These are phyloP conservation scores for Moricandia moricandioides DNA, from an alignment of 345 rosid species.

Conservation along the genomic window DNA sequence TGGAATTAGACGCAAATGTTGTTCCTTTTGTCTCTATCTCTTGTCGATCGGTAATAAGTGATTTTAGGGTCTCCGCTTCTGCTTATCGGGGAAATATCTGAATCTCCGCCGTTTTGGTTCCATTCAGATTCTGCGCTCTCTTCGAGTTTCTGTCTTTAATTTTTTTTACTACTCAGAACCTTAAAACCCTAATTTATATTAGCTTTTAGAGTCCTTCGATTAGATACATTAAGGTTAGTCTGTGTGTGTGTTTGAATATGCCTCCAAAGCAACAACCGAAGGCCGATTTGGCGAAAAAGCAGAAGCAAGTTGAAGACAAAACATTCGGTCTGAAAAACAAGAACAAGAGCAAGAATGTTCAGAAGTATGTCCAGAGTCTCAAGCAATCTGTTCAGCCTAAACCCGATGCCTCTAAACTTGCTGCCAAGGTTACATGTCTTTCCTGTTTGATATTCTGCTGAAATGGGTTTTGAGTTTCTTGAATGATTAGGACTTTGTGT, in stretches of 20 bases:
- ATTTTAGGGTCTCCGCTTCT: neutral
- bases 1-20: neutral
- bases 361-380: constrained; percentile 84
- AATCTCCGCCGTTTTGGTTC: neutral
- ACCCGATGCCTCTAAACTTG: constrained; percentile 59
- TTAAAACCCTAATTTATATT: neutral
- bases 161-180: neutral
- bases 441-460: neutral
- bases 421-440: constrained; percentile 54
- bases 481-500: neutral
- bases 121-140: neutral
- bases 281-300: constrained; percentile 87
- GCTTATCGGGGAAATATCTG: neutral
- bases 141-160: neutral
- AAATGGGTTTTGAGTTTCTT: neutral
- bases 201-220: neutral
- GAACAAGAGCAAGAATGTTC: constrained; percentile 93
- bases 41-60: neutral
- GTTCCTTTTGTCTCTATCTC: neutral
- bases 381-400: constrained; percentile 80
- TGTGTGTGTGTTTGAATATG: constrained; percentile 41
- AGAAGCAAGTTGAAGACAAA: constrained; percentile 89
- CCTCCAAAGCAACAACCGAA: constrained; percentile 88
- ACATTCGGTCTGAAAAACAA: constrained; percentile 92
- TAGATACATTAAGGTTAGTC: neutral